Evolutionary conservation across 352 stramenopile genomes (phyloP).

Genomic region (Globisporangium orthogonon): DNA sequence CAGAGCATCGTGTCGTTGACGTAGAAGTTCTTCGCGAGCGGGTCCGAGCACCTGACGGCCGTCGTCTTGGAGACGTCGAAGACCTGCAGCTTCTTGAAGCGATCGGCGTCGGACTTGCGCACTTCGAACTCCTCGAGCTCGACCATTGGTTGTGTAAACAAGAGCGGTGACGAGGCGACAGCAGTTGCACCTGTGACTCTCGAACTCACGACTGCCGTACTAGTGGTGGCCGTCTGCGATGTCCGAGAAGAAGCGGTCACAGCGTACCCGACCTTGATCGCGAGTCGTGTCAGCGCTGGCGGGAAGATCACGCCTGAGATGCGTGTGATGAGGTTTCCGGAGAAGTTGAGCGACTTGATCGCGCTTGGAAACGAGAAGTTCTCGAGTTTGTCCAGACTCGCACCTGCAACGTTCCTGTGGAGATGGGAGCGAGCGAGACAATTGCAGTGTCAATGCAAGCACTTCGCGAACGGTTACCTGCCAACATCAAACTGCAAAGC

Average conservation of each 20-base stretch:
- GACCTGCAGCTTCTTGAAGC: conserved; percentile 15
- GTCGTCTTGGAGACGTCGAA: conserved; percentile 10
- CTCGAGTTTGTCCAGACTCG: conserved; percentile 15
- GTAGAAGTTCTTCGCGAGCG: conserved; percentile 21
- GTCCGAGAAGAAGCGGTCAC: too few relatives aligned
- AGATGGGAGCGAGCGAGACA: neutral
- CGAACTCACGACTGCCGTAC: neutral
- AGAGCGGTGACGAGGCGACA: neutral
- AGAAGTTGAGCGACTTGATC: conserved; percentile 27
- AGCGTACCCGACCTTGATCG: conserved; percentile 8
- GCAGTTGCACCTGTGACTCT: neutral
- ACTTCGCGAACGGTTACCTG: neutral
- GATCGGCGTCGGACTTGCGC: conserved; percentile 22
- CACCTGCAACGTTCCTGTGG: conserved; percentile 7
- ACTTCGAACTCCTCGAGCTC: conserved; percentile 33
- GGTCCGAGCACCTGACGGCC: conserved; percentile 22
- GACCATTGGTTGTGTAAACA: neutral
- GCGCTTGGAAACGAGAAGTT: conserved; percentile 30
- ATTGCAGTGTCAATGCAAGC: neutral
- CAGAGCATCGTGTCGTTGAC: conserved; percentile 38
- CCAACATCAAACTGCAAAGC: neutral
- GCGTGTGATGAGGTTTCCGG: conserved; percentile 25
- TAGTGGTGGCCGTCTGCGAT: neutral
- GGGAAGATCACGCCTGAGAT: conserved; percentile 32
- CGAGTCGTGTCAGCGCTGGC: conserved; percentile 17